Evolutionary conservation across 192 early-diverging fungal genomes (phyloP), one percentile per base, ranked within the genome.

Genomic region (Diversispora eburnea): DNA sequence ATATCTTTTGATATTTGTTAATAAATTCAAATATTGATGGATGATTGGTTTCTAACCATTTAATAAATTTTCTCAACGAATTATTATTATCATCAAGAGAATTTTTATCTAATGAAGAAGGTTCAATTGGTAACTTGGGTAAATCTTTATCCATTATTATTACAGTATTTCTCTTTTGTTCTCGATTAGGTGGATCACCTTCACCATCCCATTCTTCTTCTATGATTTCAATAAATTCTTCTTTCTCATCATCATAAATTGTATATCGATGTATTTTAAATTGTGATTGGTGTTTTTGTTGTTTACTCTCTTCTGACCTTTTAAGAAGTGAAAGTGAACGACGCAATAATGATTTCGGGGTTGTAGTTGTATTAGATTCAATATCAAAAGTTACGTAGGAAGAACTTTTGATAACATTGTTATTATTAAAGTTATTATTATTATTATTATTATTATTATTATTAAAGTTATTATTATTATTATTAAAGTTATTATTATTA

Each of bases 191-290:
- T 63, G 41, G 61, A n/a, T 25, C 39, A 0, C 61, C 61, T n/a
- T 63, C 61, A 43, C 61, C 61, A 42, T 63, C 15, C 61, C 61
- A 63, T 43, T 63, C 61, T 43, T 63, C 61, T 45, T 63, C 61
- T 17, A 63, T 17, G n/a, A 63, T 63, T 63, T 63, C 61, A 19
- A 63, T 63, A 63, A 63, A 63, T 63, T 63, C 61, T 2, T n/a
- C 61, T 33, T 19, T 63, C 17, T 63, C 61, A 45, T 45, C 39
- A 63, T 63, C 61, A 43, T 63, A 63, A n/a, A 63, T 63, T 17
- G 61, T 63, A 63, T 63, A 63, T 63, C 39, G 12, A 43, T 63
- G 61, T n/a, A 63, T 41, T 63, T 63, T 45, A 25, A 63, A 63
- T 45, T 63, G 61, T 8, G 61, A 63, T n/a, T 45, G 17, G 5